Evolutionary conservation across 768 basidiomycete genomes (phyloP).

Genomic region (Leccinum barrowsii): DNA sequence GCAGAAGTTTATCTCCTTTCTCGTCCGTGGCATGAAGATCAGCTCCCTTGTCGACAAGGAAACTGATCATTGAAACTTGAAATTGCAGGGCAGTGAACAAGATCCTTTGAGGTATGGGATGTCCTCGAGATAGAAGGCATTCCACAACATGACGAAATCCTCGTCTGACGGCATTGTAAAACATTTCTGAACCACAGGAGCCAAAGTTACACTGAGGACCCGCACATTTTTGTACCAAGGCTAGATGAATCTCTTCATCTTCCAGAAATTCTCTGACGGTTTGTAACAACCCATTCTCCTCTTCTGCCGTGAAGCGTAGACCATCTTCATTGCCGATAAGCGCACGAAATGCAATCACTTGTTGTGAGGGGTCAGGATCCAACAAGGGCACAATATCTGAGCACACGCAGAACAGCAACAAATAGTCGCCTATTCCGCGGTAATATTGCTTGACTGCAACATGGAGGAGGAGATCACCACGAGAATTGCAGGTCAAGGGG

Average conservation of each 20-base stretch:
- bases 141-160: neutral
- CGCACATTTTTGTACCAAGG: neutral
- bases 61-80: neutral
- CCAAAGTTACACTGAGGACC: neutral
- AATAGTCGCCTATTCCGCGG: neutral
- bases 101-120: neutral
- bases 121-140: neutral
- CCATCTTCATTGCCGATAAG: neutral
- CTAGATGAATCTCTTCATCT: neutral
- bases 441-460: neutral
- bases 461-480: neutral
- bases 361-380: neutral
- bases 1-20: no score
- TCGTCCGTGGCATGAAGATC: neutral
- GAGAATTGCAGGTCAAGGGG: neutral
- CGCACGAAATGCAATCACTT: neutral
- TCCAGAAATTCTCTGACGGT: neutral
- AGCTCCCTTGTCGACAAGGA: neutral
- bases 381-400: neutral
- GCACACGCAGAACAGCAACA: no score
- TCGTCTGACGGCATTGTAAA: neutral
- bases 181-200: neutral
- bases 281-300: neutral
- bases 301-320: neutral
- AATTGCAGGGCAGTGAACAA: neutral